phyloP scores from a whole-genome alignment of 129 eudicot species.

The Chrysanthemum lavandulifolium region DNA sequence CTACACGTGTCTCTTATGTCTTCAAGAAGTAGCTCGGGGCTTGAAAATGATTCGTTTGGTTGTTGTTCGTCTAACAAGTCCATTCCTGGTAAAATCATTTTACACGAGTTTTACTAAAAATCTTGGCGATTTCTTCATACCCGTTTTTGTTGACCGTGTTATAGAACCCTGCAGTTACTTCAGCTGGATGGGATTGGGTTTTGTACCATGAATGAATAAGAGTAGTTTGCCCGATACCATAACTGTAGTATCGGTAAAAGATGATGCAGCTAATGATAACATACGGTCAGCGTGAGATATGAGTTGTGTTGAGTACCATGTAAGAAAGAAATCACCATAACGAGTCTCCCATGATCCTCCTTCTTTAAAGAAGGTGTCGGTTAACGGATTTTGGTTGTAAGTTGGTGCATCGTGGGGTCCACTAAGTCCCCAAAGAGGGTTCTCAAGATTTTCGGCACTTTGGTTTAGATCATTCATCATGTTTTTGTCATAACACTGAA shows the following conservation, averaged over 20 bases:
- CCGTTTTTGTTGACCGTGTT: conserved; percentile 67
- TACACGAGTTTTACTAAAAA: conserved; percentile 56
- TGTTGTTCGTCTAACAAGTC: conserved; percentile 67
- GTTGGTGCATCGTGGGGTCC: conserved; percentile 90
- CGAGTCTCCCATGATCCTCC: conserved; percentile 84
- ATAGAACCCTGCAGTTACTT: conserved; percentile 71
- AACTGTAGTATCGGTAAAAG: conserved; percentile 42
- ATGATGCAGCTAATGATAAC: conserved; percentile 60
- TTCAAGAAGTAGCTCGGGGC: conserved; percentile 55
- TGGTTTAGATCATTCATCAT: conserved; percentile 58
- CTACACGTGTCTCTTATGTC: conserved; percentile 49
- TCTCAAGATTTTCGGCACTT: conserved; percentile 50
- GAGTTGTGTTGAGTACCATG: conserved; percentile 77
- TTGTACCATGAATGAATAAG: conserved; percentile 57
- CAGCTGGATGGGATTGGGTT: conserved; percentile 79
- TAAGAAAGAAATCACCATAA: conserved; percentile 87
- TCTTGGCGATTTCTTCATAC: conserved; percentile 46
- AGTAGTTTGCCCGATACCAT: conserved; percentile 57
- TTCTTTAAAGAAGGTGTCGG: conserved; percentile 54
- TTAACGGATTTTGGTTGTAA: conserved; percentile 51
- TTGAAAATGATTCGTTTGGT: conserved; percentile 44
- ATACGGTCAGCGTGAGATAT: conserved; percentile 63
- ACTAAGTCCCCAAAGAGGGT: conserved; percentile 83
- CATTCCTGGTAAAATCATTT: conserved; percentile 66
- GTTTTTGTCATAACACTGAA: conserved; percentile 80